A percentile compares a stretch with the other conserved stretches of the same genome.
These are phyloP conservation scores for Pleomassaria siparia DNA, from an alignment of 2,329 filamentous ascomycete genomes.

Conservation along the genomic window DNA sequence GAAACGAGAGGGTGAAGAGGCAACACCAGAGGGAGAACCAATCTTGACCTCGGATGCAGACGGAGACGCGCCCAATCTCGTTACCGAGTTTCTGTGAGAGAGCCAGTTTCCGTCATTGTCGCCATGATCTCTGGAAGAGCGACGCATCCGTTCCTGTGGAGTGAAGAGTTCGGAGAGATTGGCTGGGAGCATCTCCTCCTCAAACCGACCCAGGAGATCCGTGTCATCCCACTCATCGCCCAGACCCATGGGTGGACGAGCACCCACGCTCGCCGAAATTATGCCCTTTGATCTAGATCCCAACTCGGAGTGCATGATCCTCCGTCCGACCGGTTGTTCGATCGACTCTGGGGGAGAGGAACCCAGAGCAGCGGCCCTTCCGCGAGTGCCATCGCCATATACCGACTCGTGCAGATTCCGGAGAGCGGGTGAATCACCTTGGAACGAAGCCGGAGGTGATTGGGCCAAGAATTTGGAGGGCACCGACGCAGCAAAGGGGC, in stretches of 20 bases:
- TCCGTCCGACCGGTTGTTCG: conserved; percentile 64
- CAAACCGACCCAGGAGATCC: conserved; percentile 69
- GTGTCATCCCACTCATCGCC: conserved; percentile 62
- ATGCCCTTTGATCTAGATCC: conserved; percentile 60
- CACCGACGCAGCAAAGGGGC: conserved; percentile 87
- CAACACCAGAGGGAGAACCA: conserved; percentile 54
- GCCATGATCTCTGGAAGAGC: conserved; percentile 60
- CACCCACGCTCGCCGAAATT: conserved; percentile 62
- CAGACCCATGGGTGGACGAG: conserved; percentile 42
- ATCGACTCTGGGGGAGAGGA: conserved; percentile 63
- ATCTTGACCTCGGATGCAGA: conserved; percentile 47
- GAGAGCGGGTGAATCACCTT: conserved; percentile 61
- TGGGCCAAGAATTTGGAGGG: conserved; percentile 90
- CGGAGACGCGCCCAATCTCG: conserved; percentile 52
- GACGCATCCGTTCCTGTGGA: conserved; percentile 61
- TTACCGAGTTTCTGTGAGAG: conserved; percentile 50
- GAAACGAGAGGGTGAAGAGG: conserved; percentile 64
- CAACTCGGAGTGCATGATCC: conserved; percentile 63
- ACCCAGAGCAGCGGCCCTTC: conserved; percentile 36
- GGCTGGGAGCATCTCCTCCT: conserved; percentile 84
- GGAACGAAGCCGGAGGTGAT: conserved; percentile 69
- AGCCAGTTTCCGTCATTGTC: conserved; percentile 53
- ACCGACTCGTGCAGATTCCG: conserved; percentile 66
- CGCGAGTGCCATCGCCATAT: conserved; percentile 71
- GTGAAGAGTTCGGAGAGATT: conserved; percentile 65